phyloP scores from a whole-genome alignment of 441 rosid species.

The Bruguiera hainesii region DNA sequence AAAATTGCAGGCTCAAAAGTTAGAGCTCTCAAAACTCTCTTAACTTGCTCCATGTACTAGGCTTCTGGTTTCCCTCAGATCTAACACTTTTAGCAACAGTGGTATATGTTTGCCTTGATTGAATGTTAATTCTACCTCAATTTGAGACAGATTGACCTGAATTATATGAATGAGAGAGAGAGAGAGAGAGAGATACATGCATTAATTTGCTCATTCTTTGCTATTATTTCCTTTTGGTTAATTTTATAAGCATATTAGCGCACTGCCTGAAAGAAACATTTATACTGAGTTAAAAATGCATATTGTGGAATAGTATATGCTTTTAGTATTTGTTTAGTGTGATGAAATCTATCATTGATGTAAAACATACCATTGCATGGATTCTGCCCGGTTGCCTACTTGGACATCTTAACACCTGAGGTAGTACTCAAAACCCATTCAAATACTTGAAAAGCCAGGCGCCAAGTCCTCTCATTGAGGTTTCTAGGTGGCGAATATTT shows the following conservation, averaged over 20 bases:
- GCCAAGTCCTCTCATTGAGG: not conserved
- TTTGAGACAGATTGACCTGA: too few relatives aligned
- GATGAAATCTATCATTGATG: not conserved
- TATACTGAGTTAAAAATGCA: not conserved
- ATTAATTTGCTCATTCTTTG: too few relatives aligned
- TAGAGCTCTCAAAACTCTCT: not conserved
- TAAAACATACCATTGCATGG: not conserved
- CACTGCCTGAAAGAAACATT: not conserved
- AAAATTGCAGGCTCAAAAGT: not conserved
- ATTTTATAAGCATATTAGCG: too few relatives aligned
- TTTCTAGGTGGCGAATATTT: not conserved
- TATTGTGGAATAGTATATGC: not conserved
- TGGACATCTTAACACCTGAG: not conserved
- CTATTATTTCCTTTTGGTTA: too few relatives aligned
- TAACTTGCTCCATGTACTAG: not conserved
- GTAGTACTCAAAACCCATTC: too few relatives aligned
- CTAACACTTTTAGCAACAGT: not conserved
- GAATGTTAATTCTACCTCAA: too few relatives aligned
- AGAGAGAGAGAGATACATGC: too few relatives aligned
- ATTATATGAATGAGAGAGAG: too few relatives aligned
- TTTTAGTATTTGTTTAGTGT: not conserved
- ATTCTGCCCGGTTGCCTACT: too few relatives aligned
- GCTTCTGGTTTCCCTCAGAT: not conserved
- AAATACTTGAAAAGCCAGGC: too few relatives aligned
- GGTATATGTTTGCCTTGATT: not conserved